Percentiles rank a stretch among this genome's conserved stretches.
Conservation (phyloP, 768 basidiomycete species). For the Fomitopsis pulvina region DNA sequence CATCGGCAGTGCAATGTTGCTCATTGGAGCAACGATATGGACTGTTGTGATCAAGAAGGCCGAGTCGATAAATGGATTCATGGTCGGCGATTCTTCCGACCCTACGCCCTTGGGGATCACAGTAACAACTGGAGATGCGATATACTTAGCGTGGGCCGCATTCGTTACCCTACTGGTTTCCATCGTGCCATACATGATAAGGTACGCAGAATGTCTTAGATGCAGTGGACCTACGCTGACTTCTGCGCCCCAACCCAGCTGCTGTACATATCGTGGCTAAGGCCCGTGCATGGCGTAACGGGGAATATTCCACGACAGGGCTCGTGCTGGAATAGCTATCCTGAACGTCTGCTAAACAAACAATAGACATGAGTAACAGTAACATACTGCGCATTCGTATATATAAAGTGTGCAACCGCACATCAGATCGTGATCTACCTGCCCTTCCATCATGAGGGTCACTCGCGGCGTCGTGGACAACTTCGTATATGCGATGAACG, state of each 20-base stretch:
- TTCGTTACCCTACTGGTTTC: conserved; percentile 63
- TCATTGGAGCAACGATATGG: conserved; percentile 73
- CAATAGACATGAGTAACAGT: too few species aligned
- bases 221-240: background rate
- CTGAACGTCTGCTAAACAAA: too few species aligned
- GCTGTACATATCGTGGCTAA: conserved; percentile 74
- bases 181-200: conserved; percentile 70
- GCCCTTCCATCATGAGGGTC: too few species aligned
- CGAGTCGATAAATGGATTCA: conserved; percentile 47
- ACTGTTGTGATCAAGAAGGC: conserved; percentile 65
- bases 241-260: conserved; percentile 34
- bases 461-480: too few species aligned
- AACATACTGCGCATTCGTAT: too few species aligned
- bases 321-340: background rate
- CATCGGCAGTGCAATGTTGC: conserved; percentile 51
- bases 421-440: too few species aligned
- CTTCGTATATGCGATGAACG: too few species aligned
- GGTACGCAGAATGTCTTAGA: conserved; percentile 37
- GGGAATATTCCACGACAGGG: background rate
- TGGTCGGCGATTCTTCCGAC: conserved; percentile 30
- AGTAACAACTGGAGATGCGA: conserved; percentile 52
- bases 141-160: conserved; percentile 70
- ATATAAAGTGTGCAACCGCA: too few species aligned
- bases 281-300: conserved; percentile 7
- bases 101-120: conserved; percentile 51